Conservation (phyloP, 352 stramenopile species). For the Globisporangium camurandrum region DNA sequence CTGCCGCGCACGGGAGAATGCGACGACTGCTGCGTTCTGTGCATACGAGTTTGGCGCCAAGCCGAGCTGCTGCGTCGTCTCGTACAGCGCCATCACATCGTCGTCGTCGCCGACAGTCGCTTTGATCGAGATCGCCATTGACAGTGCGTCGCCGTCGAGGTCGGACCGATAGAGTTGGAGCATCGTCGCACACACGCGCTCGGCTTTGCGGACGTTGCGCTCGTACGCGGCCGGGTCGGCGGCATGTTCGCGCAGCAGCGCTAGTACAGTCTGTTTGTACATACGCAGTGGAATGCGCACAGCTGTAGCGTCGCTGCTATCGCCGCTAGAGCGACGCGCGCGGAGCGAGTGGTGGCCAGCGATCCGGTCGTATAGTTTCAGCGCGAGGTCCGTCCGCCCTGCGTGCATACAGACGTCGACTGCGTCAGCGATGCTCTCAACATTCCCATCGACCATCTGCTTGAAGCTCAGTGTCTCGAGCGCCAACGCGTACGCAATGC, state of each 20-base stretch:
- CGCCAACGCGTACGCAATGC: slow-evolving; percentile 65
- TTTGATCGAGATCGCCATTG: slow-evolving; percentile 75
- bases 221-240: slow-evolving; percentile 12
- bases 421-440: slow-evolving; percentile 63
- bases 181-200: slow-evolving; percentile 63
- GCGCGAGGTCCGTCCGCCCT: slow-evolving; percentile 32
- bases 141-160: slow-evolving; percentile 62
- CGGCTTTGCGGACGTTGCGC: slow-evolving; percentile 38
- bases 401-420: slow-evolving; percentile 53
- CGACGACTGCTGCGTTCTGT: slow-evolving; percentile 62
- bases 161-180: slow-evolving; percentile 37
- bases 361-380: slow-evolving; percentile 55
- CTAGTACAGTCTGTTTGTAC: slow-evolving; percentile 59
- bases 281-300: slow-evolving; percentile 39
- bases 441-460: slow-evolving; percentile 49
- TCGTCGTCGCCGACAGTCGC: slow-evolving; percentile 61
- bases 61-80: slow-evolving; percentile 54
- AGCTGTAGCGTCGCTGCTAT: slow-evolving; percentile 1
- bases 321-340: slow-evolving; percentile 1
- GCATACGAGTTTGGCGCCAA: slow-evolving; percentile 70
- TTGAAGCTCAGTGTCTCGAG: slow-evolving; percentile 66
- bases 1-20: slow-evolving; percentile 50
- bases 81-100: slow-evolving; percentile 66
- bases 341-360: slow-evolving; percentile 36
- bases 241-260: slow-evolving; percentile 38